Conservation (phyloP, 352 stramenopile species). For the Phytophthora sansomeana region DNA sequence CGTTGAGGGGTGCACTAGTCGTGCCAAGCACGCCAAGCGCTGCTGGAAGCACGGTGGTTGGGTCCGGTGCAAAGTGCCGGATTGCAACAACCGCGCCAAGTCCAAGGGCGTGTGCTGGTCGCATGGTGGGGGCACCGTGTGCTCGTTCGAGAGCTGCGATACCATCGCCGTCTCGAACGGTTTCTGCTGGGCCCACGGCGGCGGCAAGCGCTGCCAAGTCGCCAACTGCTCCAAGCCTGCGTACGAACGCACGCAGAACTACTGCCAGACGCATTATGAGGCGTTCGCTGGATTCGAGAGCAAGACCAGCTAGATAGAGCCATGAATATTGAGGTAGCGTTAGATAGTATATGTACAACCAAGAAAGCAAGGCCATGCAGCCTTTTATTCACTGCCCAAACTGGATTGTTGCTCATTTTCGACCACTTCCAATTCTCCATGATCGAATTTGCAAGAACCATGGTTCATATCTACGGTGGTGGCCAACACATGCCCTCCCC, state of each 20-base stretch:
- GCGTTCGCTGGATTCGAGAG: constrained; percentile 13
- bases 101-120: constrained; percentile 73
- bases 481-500: not conserved
- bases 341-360: constrained; percentile 36
- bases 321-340: constrained; percentile 18
- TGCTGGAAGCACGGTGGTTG: constrained; percentile 73
- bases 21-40: constrained; percentile 60
- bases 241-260: constrained; percentile 70
- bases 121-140: constrained; percentile 64
- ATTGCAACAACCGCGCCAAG: constrained; percentile 76
- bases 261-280: constrained; percentile 60
- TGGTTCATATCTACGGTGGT: not conserved
- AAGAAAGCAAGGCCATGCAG: no score
- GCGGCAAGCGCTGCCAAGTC: constrained; percentile 53
- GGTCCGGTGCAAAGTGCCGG: constrained; percentile 62
- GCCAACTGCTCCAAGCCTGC: constrained; percentile 57
- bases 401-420: not conserved
- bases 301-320: constrained; percentile 30
- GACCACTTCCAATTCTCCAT: not conserved
- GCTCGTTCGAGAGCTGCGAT: constrained; percentile 51
- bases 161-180: constrained; percentile 70
- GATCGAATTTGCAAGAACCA: not conserved
- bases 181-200: constrained; percentile 55
- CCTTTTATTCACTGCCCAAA: not conserved
- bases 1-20: constrained; percentile 52